A percentile compares a stretch with the other conserved stretches of the same genome.
phyloP scores from a whole-genome alignment of 2,329 filamentous ascomycete species.

The Nakataea oryzae region DNA sequence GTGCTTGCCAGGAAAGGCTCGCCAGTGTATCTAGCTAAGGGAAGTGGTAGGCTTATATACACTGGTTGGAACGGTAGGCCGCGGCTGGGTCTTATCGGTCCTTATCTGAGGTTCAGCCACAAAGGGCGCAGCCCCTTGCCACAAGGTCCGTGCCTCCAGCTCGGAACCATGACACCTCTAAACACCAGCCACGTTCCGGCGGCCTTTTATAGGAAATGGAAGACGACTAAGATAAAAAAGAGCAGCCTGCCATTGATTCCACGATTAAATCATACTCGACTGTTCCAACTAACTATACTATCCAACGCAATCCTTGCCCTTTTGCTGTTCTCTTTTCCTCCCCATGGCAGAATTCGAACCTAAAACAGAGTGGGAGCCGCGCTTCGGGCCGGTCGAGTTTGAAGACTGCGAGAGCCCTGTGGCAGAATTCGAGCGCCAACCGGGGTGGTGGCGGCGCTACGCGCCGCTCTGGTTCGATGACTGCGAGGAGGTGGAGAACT shows the following conservation, averaged over 20 bases:
- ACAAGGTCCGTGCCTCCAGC: too few relatives aligned
- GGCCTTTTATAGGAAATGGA: background rate
- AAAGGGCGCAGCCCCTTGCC: too few relatives aligned
- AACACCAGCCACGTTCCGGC: background rate
- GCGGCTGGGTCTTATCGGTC: too few relatives aligned
- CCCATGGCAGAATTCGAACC: background rate
- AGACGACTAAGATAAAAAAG: background rate
- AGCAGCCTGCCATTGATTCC: background rate
- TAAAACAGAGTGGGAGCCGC: background rate
- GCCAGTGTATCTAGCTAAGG: too few relatives aligned
- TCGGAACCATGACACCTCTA: too few relatives aligned
- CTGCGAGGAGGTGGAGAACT: slow-evolving; percentile 10
- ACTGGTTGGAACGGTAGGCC: too few relatives aligned
- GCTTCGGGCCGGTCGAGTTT: background rate
- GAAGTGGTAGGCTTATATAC: too few relatives aligned
- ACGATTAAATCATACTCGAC: background rate
- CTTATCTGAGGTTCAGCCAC: too few relatives aligned
- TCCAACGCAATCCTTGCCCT: background rate
- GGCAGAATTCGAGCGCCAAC: background rate
- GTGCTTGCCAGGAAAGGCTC: too few relatives aligned
- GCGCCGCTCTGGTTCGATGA: background rate
- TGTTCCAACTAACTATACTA: background rate
- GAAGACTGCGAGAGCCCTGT: background rate
- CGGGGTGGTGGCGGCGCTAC: background rate
- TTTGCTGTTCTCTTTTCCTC: background rate